Base-by-base conservation (phyloP, 2,329 filamentous ascomycete genomes). In the Periconia sp. region DNA sequence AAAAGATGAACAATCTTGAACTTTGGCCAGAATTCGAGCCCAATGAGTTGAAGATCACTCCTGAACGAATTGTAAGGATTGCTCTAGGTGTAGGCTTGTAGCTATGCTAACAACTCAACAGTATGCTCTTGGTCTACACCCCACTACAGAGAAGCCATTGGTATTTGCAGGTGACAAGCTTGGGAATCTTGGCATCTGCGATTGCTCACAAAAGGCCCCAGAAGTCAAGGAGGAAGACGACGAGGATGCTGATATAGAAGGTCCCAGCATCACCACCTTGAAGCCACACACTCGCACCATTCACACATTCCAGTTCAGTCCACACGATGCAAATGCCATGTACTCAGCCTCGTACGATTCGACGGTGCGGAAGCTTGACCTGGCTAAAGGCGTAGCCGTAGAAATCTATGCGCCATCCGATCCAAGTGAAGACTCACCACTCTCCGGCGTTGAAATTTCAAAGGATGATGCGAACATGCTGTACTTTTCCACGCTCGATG, bases 151-250 rank as follows among this genome's bases (percentile, higher is more conserved):
- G 3, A 97, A 97, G 60, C 85, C 92, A 0, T 77, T 99, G 3
- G 80, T 97, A 1, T 95, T 99, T 64, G 92, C 92, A 0, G 92
- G 92, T 9, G 94, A 99, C 61, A 99, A 99, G 66, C 81, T 95
- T 53, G 92, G 94, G 1, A 88, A 90, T 17, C 78, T 97, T 45
- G 94, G 94, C 0, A 83, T 99, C 1, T 92, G 96, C 40, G 92
- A 99, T 63, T 91, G 86, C 1, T 92, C 88, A 0, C 90, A 95
- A 54, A 80, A 81, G 3, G 73, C 75, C 2, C 62, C 79, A 4
- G 73, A 76, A 48, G 69, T 77, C 36, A 72, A 76, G 22, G 68
- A 68, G 12, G 83, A 85, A 43, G 85, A 88, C 7, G 81, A 83
- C 19, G 81, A 82, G 26, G 86, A 89, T 2, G 78, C 78, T 1